phyloP scores from a whole-genome alignment of 352 stramenopile genomes.

The Pythium periplocum region DNA sequence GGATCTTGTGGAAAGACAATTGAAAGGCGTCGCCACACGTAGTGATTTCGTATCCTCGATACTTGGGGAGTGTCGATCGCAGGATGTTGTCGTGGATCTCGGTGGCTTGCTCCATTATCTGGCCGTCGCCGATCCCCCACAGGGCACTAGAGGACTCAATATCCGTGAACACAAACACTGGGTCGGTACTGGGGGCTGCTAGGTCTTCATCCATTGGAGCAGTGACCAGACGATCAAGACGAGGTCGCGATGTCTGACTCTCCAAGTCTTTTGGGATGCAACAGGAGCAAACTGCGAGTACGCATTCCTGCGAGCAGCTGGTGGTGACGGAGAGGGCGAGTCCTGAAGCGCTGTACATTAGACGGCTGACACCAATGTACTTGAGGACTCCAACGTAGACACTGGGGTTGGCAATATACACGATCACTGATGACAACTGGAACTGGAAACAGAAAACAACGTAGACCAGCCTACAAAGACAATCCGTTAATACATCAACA shows the following conservation, averaged over 20 bases:
- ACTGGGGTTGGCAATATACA: slow-evolving; percentile 18
- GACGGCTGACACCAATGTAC: slow-evolving; percentile 33
- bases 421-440: slow-evolving; percentile 38
- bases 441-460: slow-evolving; percentile 48
- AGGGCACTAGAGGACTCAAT: slow-evolving; percentile 62
- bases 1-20: slow-evolving; percentile 58
- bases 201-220: not conserved
- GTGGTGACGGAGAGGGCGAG: slow-evolving; percentile 41
- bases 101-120: slow-evolving; percentile 22
- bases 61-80: slow-evolving; percentile 21
- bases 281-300: slow-evolving; percentile 28
- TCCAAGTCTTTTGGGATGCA: slow-evolving; percentile 20
- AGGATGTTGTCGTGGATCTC: slow-evolving; percentile 30
- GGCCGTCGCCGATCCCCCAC: slow-evolving; percentile 39
- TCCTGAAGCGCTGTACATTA: slow-evolving; percentile 35
- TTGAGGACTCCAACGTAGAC: slow-evolving; percentile 16
- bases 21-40: slow-evolving; percentile 68
- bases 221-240: not conserved
- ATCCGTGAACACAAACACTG: slow-evolving; percentile 61
- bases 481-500: too few species aligned
- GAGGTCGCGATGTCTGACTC: not conserved
- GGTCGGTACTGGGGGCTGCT: slow-evolving; percentile 19
- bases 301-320: slow-evolving; percentile 42
- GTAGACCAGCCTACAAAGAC: slow-evolving; percentile 34
- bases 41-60: slow-evolving; percentile 73